A percentile compares a stretch with the other conserved stretches of the same genome.
These are phyloP conservation scores for Phytophthora sojae DNA, from an alignment of 352 stramenopile genomes.

Conservation along the genomic window DNA sequence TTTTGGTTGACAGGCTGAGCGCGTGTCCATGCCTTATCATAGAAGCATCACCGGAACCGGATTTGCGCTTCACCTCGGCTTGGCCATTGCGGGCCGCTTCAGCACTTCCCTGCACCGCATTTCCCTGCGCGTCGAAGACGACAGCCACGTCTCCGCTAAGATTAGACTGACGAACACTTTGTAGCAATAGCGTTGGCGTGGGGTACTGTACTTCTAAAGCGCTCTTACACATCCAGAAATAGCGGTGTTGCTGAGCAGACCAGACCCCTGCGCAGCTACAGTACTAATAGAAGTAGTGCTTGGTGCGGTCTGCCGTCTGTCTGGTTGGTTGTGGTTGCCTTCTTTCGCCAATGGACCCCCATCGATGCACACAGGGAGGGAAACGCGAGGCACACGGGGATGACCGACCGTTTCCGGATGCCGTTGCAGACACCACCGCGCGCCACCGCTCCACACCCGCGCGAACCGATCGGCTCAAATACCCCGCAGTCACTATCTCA, in stretches of 20 bases:
- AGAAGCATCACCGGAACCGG: neutral
- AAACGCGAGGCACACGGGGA: neutral
- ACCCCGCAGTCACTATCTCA: too few species aligned
- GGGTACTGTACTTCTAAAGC: too few species aligned
- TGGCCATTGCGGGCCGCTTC: neutral
- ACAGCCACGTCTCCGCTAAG: neutral
- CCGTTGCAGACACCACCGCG: neutral
- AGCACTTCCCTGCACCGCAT: conserved; percentile 13
- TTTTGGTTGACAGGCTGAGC: neutral
- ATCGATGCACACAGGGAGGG: neutral
- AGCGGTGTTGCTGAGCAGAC: too few species aligned
- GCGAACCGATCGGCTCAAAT: neutral
- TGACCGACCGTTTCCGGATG: neutral
- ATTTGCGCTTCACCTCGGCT: conserved; percentile 11
- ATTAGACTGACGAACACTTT: conserved; percentile 2
- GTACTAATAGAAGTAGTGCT: too few species aligned
- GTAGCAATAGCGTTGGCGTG: too few species aligned
- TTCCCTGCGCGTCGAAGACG: neutral
- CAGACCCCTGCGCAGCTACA: too few species aligned
- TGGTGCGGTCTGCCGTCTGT: neutral
- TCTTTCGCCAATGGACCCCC: neutral
- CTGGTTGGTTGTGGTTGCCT: neutral
- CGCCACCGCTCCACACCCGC: neutral
- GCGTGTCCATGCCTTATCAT: conserved; percentile 7
- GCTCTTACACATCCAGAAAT: too few species aligned